Conservation (phyloP, 345 rosid genomes). For the Brassica carinata region DNA sequence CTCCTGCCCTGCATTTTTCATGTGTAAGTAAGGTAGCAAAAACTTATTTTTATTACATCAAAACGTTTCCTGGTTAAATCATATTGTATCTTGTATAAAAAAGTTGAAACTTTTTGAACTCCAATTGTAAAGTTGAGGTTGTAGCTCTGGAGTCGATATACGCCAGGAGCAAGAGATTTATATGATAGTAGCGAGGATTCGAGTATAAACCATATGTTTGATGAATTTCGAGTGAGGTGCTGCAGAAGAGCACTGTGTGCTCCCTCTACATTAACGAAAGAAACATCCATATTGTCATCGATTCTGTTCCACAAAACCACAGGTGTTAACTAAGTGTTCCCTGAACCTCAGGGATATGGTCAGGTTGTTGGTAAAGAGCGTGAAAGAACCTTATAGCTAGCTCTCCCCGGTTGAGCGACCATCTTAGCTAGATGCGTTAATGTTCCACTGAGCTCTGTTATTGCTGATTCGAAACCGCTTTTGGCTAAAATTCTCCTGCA, state of each 20-base stretch:
- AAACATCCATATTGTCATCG: constrained; percentile 90
- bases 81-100: neutral
- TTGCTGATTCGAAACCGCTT: constrained; percentile 69
- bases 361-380: neutral
- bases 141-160: constrained; percentile 4
- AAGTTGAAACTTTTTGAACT: neutral
- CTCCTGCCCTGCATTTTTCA: constrained; percentile 5
- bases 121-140: neutral
- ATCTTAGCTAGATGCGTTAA: constrained; percentile 88
- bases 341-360: constrained; percentile 18
- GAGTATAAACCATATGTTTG: constrained; percentile 90
- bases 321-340: constrained; percentile 1
- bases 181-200: constrained; percentile 73
- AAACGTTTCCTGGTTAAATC: neutral
- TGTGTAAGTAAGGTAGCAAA: neutral
- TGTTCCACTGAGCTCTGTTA: constrained; percentile 85
- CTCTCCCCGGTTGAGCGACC: constrained; percentile 94
- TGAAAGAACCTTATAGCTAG: constrained; percentile 68
- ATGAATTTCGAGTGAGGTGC: constrained; percentile 76
- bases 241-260: constrained; percentile 73
- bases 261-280: constrained; percentile 78
- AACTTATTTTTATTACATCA: neutral
- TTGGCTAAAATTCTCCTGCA: constrained; percentile 71
- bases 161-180: constrained; percentile 22
- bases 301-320: constrained; percentile 56